Evolutionary conservation across 2,329 filamentous ascomycete genomes (phyloP), one percentile per base, ranked within the genome.

Genomic region (Penicillium sp.): DNA sequence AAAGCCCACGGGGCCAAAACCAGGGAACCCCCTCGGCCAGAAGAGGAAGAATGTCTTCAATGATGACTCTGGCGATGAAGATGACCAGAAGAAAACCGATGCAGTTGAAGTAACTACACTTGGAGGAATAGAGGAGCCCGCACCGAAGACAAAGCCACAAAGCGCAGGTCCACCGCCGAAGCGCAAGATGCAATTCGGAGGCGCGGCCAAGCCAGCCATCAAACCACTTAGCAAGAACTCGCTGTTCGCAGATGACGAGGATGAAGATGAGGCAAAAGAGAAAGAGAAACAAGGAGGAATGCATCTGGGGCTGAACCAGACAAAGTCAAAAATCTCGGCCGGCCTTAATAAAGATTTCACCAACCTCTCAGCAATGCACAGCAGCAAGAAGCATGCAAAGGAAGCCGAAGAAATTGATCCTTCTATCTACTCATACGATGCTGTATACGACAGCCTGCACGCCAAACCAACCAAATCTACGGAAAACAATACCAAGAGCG

Each of bases 341-440:
- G 57, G 50, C 5, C 41, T 63, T 45, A 54, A 47, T 36, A 59
- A 69, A 31, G 67, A 73, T 45, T 79, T 73, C 59, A 75, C 67
- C 34, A 79, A 79, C 51, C 69, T 80, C n/a, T 74, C 78, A 11
- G 72, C 75, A 13, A 59, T 77, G 9, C 75, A 77, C 45, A 78
- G 68, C 59, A 78, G 74, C 53, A 74, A 68, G 45, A 73, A 78
- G 58, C 76, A 79, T 49, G 72, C 75, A 5, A 60, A 75, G 49
- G 66, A 73, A 53, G 77, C 77, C 3, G 67, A 76, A 46, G 66
- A 74, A 16, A 60, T 80, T 9, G 78, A 80, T 49, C 69, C 77
- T 1, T 73, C 72, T 8, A 77, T 79, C 43, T 80, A 80, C 65
- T 77, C 77, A 56, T 80, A 80, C 63, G 78, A 80, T 57, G 71